A percentile compares a stretch with the other conserved stretches of the same genome.
These are phyloP conservation scores for Quercus agrifolia DNA, from an alignment of 306 rosid species.

Conservation along the genomic window DNA sequence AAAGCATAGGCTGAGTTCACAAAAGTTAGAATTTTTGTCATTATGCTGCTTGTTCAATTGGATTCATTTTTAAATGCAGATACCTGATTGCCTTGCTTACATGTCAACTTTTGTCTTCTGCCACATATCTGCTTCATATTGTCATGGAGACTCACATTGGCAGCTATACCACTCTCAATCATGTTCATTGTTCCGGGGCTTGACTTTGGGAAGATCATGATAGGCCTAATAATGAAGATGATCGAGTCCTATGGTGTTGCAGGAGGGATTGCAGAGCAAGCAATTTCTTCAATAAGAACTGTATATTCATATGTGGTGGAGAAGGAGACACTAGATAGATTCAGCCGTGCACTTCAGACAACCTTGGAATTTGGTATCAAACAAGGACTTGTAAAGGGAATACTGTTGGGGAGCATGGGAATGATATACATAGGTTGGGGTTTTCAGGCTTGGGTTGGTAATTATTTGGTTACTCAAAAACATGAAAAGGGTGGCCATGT, in stretches of 20 bases:
- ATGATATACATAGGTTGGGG: conserved; percentile 84
- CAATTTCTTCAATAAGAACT: conserved; percentile 81
- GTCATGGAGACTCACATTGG: conserved; percentile 82
- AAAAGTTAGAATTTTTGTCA: not conserved
- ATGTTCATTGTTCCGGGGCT: conserved; percentile 82
- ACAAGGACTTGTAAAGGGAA: conserved; percentile 71
- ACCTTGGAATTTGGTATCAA: conserved; percentile 64
- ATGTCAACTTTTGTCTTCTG: conserved; percentile 83
- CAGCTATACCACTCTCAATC: conserved; percentile 77
- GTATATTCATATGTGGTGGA: conserved; percentile 84
- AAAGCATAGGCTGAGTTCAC: not conserved
- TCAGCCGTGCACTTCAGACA: conserved; percentile 65
- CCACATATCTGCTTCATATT: conserved; percentile 75
- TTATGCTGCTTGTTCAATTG: conserved; percentile 11
- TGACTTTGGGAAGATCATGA: conserved; percentile 65
- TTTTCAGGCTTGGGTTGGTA: conserved; percentile 94
- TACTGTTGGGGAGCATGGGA: conserved; percentile 94
- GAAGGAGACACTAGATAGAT: conserved; percentile 58
- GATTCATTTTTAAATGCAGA: conserved; percentile 38
- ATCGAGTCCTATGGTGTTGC: conserved; percentile 90
- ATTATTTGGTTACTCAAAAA: conserved; percentile 58
- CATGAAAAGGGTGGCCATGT: conserved; percentile 79
- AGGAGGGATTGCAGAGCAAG: conserved; percentile 84
- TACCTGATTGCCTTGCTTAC: conserved; percentile 74
- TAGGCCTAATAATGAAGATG: conserved; percentile 73